These are phyloP conservation scores for Eutrema japonicum DNA, from an alignment of 345 rosid genomes.

Conservation along the genomic window DNA sequence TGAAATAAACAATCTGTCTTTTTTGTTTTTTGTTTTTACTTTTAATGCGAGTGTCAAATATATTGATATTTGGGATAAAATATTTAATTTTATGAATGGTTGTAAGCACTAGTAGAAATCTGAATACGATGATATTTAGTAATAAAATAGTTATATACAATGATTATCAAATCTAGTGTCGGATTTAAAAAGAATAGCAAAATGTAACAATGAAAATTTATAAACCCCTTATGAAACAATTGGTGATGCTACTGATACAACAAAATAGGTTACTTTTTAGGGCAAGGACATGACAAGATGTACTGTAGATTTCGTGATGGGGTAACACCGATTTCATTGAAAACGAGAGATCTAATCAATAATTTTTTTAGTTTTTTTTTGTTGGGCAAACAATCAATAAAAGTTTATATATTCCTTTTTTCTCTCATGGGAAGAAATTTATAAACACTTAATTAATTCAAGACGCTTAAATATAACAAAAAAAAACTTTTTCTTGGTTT, in stretches of 20 bases:
- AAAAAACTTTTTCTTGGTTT: neutral
- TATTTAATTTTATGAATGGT: neutral
- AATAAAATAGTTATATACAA: neutral
- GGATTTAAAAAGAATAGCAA: neutral
- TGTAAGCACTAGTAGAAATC: neutral
- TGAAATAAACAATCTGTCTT: neutral
- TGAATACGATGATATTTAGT: neutral
- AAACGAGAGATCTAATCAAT: constrained; percentile 38
- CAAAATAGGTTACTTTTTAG: constrained; percentile 27
- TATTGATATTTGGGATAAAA: neutral
- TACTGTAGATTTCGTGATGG: constrained; percentile 39
- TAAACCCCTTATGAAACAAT: constrained; percentile 20
- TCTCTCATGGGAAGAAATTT: neutral
- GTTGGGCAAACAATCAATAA: neutral
- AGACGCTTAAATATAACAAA: neutral
- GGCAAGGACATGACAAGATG: constrained; percentile 38
- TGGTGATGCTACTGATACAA: constrained; percentile 26
- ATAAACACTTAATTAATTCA: neutral
- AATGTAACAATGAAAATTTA: neutral
- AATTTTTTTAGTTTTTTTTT: too few relatives aligned
- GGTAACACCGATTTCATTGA: constrained; percentile 41
- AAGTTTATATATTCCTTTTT: neutral
- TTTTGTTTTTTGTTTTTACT: neutral
- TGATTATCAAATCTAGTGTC: neutral
- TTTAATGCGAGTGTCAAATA: neutral